A percentile compares a stretch with the other conserved stretches of the same genome.
Evolutionary conservation across 2,329 filamentous ascomycete species (phyloP).

Genomic region (Alternaria ventricosa): DNA sequence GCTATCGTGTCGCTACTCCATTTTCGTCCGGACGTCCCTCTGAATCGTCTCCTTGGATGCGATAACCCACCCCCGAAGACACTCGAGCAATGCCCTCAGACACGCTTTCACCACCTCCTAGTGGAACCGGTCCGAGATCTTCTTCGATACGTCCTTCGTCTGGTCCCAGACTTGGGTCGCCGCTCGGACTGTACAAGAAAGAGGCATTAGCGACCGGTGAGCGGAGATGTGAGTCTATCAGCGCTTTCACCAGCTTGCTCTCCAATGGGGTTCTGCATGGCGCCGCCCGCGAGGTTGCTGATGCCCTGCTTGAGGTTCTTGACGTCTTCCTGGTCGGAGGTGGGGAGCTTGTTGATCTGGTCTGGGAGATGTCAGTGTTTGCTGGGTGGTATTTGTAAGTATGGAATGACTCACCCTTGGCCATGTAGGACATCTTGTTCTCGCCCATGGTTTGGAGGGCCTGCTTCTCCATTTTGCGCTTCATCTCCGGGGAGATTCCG

Average conservation of each 20-base stretch:
- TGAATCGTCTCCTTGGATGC: slow-evolving; percentile 13
- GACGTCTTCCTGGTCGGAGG: slow-evolving; percentile 47
- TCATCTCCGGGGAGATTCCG: slow-evolving; percentile 56
- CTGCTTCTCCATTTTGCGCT: slow-evolving; percentile 55
- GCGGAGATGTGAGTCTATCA: slow-evolving; percentile 43
- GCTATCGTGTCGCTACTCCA: slow-evolving; percentile 10
- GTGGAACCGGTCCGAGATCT: slow-evolving; percentile 10
- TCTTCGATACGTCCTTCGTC: slow-evolving; percentile 27
- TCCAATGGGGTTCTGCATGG: slow-evolving; percentile 45
- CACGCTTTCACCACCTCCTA: slow-evolving; percentile 21
- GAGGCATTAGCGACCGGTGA: slow-evolving; percentile 47
- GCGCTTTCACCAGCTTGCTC: slow-evolving; percentile 46
- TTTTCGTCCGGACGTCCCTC: slow-evolving; percentile 12
- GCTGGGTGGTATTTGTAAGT: background rate
- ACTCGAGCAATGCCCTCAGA: slow-evolving; percentile 22
- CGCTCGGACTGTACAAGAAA: slow-evolving; percentile 27
- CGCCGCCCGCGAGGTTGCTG: slow-evolving; percentile 44
- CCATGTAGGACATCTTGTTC: slow-evolving; percentile 55
- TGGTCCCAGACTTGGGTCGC: slow-evolving; percentile 32
- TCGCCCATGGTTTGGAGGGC: slow-evolving; percentile 61
- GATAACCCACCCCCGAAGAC: slow-evolving; percentile 26
- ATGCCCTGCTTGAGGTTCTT: slow-evolving; percentile 47
- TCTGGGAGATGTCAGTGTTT: slow-evolving; percentile 33
- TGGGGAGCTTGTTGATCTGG: slow-evolving; percentile 48
- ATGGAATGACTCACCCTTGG: slow-evolving; percentile 40